Evolutionary conservation across 768 basidiomycete species (phyloP).

Genomic region (Serendipita sp.): DNA sequence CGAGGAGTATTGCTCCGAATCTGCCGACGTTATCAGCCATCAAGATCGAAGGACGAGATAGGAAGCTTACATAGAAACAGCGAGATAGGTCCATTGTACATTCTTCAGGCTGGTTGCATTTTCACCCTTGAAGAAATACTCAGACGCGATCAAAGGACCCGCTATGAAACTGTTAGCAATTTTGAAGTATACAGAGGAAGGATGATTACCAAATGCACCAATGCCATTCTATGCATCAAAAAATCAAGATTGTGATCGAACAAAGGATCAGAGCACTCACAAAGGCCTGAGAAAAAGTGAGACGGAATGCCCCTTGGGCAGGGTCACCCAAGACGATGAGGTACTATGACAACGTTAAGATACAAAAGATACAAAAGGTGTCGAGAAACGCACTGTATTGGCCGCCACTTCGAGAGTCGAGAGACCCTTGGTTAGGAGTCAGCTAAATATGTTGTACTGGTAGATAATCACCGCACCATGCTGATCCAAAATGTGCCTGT

Average conservation of each 20-base stretch:
- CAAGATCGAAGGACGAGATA: conserved; percentile 10
- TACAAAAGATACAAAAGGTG: conserved; percentile 36
- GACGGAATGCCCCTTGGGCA: conserved; percentile 53
- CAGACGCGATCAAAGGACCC: conserved; percentile 55
- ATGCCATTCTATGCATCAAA: too few species aligned
- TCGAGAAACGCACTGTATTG: conserved; percentile 29
- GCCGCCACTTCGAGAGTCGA: conserved; percentile 54
- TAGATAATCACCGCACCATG: too few species aligned
- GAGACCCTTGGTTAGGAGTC: conserved; percentile 30
- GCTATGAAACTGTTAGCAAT: conserved; percentile 6
- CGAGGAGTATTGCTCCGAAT: conserved; percentile 43
- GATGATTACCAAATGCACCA: too few species aligned
- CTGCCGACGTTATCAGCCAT: conserved; percentile 12
- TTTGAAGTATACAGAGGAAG: neutral
- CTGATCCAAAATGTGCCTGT: too few species aligned
- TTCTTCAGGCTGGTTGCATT: conserved; percentile 47
- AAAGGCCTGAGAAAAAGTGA: conserved; percentile 69
- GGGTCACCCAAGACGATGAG: conserved; percentile 39
- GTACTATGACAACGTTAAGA: neutral
- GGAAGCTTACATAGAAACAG: conserved; percentile 33
- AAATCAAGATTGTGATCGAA: too few species aligned
- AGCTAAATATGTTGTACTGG: conserved; percentile 5
- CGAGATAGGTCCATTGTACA: conserved; percentile 57
- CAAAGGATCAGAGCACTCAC: conserved; percentile 12
- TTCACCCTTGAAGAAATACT: conserved; percentile 54